A percentile compares a stretch with the other conserved stretches of the same genome.
Evolutionary conservation across 2,329 filamentous ascomycete genomes (phyloP).

Genomic region (Claviceps quebecensis): DNA sequence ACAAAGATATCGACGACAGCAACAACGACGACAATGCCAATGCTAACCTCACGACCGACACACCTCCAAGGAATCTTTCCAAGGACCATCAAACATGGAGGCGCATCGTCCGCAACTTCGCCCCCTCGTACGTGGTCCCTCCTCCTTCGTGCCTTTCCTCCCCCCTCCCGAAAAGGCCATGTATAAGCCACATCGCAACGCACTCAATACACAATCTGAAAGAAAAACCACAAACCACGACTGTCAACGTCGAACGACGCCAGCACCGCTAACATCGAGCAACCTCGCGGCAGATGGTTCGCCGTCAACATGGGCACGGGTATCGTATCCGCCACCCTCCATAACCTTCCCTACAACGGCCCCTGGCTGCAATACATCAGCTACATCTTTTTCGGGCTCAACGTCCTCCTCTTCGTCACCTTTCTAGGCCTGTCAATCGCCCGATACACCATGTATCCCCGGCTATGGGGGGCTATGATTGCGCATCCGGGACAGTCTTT

Average conservation of each 20-base stretch:
- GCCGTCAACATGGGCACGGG: constrained; percentile 53
- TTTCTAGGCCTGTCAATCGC: constrained; percentile 41
- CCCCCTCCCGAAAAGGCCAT: too few species aligned
- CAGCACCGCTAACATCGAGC: not conserved
- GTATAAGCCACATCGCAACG: too few species aligned
- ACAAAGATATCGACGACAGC: not conserved
- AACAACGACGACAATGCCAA: not conserved
- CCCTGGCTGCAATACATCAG: constrained; percentile 44
- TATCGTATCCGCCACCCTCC: constrained; percentile 48
- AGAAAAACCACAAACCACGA: too few species aligned
- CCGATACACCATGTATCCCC: constrained; percentile 51
- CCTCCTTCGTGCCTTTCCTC: too few species aligned
- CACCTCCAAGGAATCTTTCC: constrained; percentile 14
- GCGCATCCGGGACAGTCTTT: constrained; percentile 51
- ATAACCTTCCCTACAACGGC: constrained; percentile 46
- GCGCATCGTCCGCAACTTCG: constrained; percentile 37
- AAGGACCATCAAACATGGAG: constrained; percentile 25
- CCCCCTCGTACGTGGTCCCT: constrained; percentile 31
- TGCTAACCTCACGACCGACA: not conserved
- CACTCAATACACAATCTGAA: too few species aligned
- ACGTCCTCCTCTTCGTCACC: constrained; percentile 40
- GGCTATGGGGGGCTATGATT: constrained; percentile 53
- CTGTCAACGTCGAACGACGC: not conserved
- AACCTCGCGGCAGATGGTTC: constrained; percentile 34
- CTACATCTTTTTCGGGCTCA: constrained; percentile 46